Base-by-base conservation (phyloP, 192 early-diverging fungal species). In the Radiomyces spectabilis region DNA sequence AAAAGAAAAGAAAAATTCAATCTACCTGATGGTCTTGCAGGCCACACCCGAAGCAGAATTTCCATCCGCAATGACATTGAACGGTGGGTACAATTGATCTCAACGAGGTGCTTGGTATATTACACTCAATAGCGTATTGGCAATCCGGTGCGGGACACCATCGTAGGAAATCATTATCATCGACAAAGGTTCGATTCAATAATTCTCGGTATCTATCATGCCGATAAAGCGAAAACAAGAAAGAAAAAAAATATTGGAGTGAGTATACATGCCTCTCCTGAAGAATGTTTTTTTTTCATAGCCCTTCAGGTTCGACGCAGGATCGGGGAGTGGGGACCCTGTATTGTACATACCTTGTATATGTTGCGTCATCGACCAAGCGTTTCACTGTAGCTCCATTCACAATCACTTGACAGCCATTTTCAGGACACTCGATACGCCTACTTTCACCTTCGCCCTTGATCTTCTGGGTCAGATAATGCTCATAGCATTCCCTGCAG, bases 121-220 rank as follows among this genome's bases (percentile, higher is more conserved):
- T 77, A 66, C 95, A 99, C 65, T 98, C 89, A 39, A 99, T 63
- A 12, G 90, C 94, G 65, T 88, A 92, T 66, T 91, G 88, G 71
- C 97, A 99, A 62, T 92, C 89, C 16, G 94, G 94, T 15, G 86
- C 89, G 22, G 95, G 94, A 53, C 97, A 99, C 95, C 95, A 99
- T 35, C 81, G 69, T 26, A 95, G 66, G 38, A 73, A 79, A 41
- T 81, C 74, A 40, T 81, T 78, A 65, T 98, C 95, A 55, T 92
- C 92, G 16, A 99, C 94, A 75, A 87, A 99, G 9, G 88, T 89
- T 42, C 93, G 82, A 25, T 94, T 80, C 42, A 94, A 79, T 43
- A 94, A 65, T 16, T 73, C 67, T 3, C 75, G 73, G 58, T 92
- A 94, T 54, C 89, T 93, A 68, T 1, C n/a, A n/a, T n/a, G n/a